Base-by-base conservation (phyloP, 768 basidiomycete species). In the Crepidotus variabilis region DNA sequence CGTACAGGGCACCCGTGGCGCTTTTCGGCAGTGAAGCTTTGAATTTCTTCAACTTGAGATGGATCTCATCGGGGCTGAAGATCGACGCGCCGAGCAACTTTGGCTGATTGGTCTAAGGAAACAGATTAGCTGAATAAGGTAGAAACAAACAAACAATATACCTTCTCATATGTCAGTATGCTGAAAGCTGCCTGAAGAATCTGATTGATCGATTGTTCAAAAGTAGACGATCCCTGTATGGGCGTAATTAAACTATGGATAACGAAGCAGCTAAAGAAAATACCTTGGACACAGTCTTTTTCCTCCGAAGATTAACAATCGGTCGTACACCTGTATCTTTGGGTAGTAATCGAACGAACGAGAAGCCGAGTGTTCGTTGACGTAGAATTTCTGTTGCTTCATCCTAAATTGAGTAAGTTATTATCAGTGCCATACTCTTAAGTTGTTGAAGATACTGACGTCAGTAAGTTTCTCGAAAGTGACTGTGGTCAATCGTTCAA, bases 291-390 rank as follows among this genome's bases (percentile, higher is more conserved):
- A 59, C 62, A 23, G 67, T 65, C 54, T 69, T 72, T 63, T 74
- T 78, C 51, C 85, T 79, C 21, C 85, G 80, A 45, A 98, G 75
- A 66, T 99, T 98, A 23, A 97, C 90, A 58, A 98, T 96, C 0
- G 95, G 95, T 28, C 97, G 80, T 2, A 98, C 92, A 0, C 97
- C 97, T 2, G 86, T 91, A 56, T 95, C 95, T 69, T 98, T 99
- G 0, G 97, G 97, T 18, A 99, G 74, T 6, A 98, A 76, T 1
- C 97, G 83, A 14, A 96, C 85, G 60, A 89, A 91, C 0, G 94
- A 92, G 65, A 86, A 93, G 0, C 92, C 91, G 2, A 97, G 77
- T 58, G 73, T 82, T 1, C 93, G 81, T 60, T 87, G 83, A n/a
- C 82, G 78, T 11, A 90, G 70, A 35, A 92, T 78, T 55, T 84